Conservation (phyloP, 2,329 filamentous ascomycete genomes). For the Aspergillus transmontanensis region DNA sequence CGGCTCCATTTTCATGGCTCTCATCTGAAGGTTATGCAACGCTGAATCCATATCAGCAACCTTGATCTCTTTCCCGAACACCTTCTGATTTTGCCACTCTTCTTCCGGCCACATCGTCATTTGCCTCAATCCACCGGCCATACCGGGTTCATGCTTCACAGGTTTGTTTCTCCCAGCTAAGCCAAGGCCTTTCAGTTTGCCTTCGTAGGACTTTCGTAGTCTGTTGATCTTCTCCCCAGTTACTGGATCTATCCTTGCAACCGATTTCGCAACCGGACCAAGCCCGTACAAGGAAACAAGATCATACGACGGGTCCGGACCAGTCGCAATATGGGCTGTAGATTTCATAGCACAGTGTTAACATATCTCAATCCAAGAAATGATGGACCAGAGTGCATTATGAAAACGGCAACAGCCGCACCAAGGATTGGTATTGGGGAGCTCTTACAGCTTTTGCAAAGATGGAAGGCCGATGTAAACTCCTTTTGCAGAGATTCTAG, state of each 20-base stretch:
- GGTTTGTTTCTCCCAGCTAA: conserved; percentile 53
- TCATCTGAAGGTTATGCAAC: conserved; percentile 44
- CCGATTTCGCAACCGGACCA: conserved; percentile 57
- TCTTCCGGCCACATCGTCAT: conserved; percentile 53
- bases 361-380: conserved; percentile 39
- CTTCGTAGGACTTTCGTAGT: conserved; percentile 58
- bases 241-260: conserved; percentile 60
- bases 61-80: conserved; percentile 49
- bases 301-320: conserved; percentile 61
- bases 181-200: conserved; percentile 51
- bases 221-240: conserved; percentile 69
- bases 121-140: conserved; percentile 41
- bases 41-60: conserved; percentile 45
- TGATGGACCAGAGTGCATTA: conserved; percentile 28
- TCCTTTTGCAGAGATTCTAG: conserved; percentile 49
- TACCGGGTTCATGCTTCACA: conserved; percentile 45
- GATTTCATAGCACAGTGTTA: conserved; percentile 42
- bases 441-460: conserved; percentile 54
- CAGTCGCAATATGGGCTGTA: conserved; percentile 52
- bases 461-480: conserved; percentile 50
- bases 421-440: conserved; percentile 45
- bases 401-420: conserved; percentile 30
- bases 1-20: conserved; percentile 52
- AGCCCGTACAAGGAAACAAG: conserved; percentile 62
- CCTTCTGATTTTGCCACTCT: conserved; percentile 54